phyloP scores from a whole-genome alignment of 768 basidiomycete species.

The Collybia nuda region DNA sequence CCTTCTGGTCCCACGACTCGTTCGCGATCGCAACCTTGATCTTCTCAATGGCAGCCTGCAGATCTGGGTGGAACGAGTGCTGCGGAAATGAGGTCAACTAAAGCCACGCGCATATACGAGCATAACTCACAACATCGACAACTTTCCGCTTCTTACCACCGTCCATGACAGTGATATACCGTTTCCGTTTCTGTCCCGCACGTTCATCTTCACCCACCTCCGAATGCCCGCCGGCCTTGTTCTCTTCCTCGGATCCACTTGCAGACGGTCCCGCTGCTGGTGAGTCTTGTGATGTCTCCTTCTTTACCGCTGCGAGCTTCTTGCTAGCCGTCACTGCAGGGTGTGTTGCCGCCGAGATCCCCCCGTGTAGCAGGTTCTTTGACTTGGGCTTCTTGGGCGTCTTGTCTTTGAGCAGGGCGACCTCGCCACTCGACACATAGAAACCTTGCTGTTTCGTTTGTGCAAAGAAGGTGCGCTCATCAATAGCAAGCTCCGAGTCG shows the following conservation, averaged over 20 bases:
- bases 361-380: slow-evolving; percentile 41
- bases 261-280: neutral
- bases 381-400: slow-evolving; percentile 75
- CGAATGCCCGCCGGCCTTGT: slow-evolving; percentile 3
- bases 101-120: neutral
- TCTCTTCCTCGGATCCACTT: slow-evolving; percentile 1
- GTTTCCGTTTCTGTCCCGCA: slow-evolving; percentile 51
- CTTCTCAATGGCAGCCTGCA: slow-evolving; percentile 60
- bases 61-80: slow-evolving; percentile 70
- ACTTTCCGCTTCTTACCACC: slow-evolving; percentile 72
- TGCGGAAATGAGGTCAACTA: slow-evolving; percentile 22
- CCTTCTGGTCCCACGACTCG: slow-evolving; percentile 80
- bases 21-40: slow-evolving; percentile 60
- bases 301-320: neutral
- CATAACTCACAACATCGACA: slow-evolving; percentile 57
- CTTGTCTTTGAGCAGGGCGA: slow-evolving; percentile 83
- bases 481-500: slow-evolving; percentile 89
- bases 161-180: slow-evolving; percentile 50
- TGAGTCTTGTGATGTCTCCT: neutral
- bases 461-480: slow-evolving; percentile 88
- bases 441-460: slow-evolving; percentile 92
- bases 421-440: slow-evolving; percentile 87
- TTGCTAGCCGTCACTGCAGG: neutral
- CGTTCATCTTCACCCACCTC: slow-evolving; percentile 28
- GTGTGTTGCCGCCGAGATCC: slow-evolving; percentile 6